phyloP scores from a whole-genome alignment of 352 stramenopile genomes.

The Phytophthora tubulina region DNA sequence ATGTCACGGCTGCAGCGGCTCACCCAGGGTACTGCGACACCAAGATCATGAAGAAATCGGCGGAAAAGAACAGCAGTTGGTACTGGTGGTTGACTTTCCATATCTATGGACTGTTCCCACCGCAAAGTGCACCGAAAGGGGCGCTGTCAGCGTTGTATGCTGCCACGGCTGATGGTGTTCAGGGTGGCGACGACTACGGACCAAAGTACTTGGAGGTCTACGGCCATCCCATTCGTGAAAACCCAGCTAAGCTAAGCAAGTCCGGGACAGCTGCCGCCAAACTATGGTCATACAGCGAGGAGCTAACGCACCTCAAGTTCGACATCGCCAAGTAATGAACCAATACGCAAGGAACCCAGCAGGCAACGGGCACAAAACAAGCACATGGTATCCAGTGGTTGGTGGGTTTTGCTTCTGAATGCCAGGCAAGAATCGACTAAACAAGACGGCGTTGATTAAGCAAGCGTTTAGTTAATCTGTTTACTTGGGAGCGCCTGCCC shows the following conservation, averaged over 20 bases:
- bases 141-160: conserved; percentile 57
- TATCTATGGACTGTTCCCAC: background rate
- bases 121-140: conserved; percentile 44
- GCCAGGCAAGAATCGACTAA: background rate
- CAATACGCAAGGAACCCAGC: background rate
- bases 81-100: conserved; percentile 26
- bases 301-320: conserved; percentile 46
- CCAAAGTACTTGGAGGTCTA: conserved; percentile 36
- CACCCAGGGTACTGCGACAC: conserved; percentile 49
- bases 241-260: conserved; percentile 37
- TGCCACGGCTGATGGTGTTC: conserved; percentile 33
- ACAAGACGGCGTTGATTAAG: background rate
- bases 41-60: conserved; percentile 45
- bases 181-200: conserved; percentile 50
- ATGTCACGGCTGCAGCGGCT: conserved; percentile 33
- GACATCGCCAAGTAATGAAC: conserved; percentile 26
- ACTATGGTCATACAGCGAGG: conserved; percentile 58
- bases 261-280: conserved; percentile 34
- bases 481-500: no score
- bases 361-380: background rate
- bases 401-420: no score
- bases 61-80: conserved; percentile 32
- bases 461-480: background rate
- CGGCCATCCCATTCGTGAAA: conserved; percentile 45
- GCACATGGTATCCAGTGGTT: no score